phyloP scores from a whole-genome alignment of 2,329 filamentous ascomycete genomes.

The Diaporthe batatas region DNA sequence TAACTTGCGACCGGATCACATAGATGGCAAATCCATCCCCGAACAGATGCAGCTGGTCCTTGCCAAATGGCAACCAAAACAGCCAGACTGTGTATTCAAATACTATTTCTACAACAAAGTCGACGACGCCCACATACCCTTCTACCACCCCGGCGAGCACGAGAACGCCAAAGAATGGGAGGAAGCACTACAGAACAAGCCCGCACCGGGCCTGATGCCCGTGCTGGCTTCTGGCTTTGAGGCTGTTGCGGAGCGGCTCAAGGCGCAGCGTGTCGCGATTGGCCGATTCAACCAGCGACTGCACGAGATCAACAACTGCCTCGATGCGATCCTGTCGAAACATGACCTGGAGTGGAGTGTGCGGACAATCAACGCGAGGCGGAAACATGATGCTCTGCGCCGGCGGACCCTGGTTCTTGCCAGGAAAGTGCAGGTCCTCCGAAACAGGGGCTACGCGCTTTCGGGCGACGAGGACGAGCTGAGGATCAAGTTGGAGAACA shows the following conservation, averaged over 20 bases:
- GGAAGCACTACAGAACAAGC: slow-evolving; percentile 84
- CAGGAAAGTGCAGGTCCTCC: slow-evolving; percentile 82
- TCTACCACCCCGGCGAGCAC: slow-evolving; percentile 76
- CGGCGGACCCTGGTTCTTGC: slow-evolving; percentile 81
- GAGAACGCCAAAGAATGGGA: slow-evolving; percentile 88
- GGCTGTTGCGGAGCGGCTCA: slow-evolving; percentile 78
- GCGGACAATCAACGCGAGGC: slow-evolving; percentile 77
- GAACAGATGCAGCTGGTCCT: slow-evolving; percentile 80
- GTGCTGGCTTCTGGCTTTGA: slow-evolving; percentile 81
- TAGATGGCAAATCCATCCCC: slow-evolving; percentile 78
- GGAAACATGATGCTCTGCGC: slow-evolving; percentile 79
- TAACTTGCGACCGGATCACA: slow-evolving; percentile 33
- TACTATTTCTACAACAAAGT: slow-evolving; percentile 92
- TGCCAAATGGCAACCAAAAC: slow-evolving; percentile 80
- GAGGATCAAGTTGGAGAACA: slow-evolving; percentile 75
- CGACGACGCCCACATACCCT: slow-evolving; percentile 79
- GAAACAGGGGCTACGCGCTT: slow-evolving; percentile 85
- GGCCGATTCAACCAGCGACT: slow-evolving; percentile 78
- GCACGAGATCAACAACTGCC: slow-evolving; percentile 82
- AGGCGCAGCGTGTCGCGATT: slow-evolving; percentile 78
- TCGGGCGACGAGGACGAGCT: slow-evolving; percentile 84
- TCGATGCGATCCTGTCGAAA: slow-evolving; percentile 78
- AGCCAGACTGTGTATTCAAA: slow-evolving; percentile 80
- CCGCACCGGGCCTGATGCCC: slow-evolving; percentile 80
- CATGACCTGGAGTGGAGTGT: slow-evolving; percentile 84